Percentiles rank a stretch among this genome's conserved stretches.
These are phyloP conservation scores for Epithele typhae DNA, from an alignment of 768 basidiomycete genomes.

Conservation along the genomic window DNA sequence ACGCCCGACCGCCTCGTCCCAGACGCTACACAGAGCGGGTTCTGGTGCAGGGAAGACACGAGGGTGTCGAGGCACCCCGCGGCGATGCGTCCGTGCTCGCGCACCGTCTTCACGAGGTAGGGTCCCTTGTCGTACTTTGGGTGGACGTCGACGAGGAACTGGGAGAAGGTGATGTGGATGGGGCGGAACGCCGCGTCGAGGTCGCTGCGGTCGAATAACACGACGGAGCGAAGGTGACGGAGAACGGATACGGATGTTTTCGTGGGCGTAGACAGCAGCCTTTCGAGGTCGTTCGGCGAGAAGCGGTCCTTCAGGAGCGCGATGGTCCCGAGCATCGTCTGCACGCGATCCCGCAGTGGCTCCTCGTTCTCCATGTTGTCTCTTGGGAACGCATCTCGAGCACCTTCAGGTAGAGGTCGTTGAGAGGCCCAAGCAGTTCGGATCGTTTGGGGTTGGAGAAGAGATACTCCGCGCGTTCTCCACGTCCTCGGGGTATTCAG, in stretches of 20 bases:
- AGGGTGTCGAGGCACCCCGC: too few relatives aligned
- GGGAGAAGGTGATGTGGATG: constrained; percentile 3
- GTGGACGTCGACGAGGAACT: constrained; percentile 1
- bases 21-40: too few relatives aligned
- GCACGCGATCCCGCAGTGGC: not conserved
- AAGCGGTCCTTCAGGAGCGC: not conserved
- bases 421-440: not conserved
- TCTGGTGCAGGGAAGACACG: too few relatives aligned
- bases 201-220: not conserved
- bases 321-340: not conserved
- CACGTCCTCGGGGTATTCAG: not conserved
- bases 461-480: not conserved
- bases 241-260: not conserved
- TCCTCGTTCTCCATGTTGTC: not conserved
- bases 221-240: not conserved
- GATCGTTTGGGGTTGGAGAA: not conserved
- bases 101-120: not conserved
- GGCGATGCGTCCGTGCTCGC: too few relatives aligned
- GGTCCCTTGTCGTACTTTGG: not conserved
- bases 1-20: too few relatives aligned
- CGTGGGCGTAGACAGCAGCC: not conserved
- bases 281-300: not conserved
- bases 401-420: constrained; percentile 3
- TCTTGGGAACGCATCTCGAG: not conserved
- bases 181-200: not conserved